Conservation (phyloP, 2,329 filamentous ascomycete genomes). For the Epichloe gansuensis region DNA sequence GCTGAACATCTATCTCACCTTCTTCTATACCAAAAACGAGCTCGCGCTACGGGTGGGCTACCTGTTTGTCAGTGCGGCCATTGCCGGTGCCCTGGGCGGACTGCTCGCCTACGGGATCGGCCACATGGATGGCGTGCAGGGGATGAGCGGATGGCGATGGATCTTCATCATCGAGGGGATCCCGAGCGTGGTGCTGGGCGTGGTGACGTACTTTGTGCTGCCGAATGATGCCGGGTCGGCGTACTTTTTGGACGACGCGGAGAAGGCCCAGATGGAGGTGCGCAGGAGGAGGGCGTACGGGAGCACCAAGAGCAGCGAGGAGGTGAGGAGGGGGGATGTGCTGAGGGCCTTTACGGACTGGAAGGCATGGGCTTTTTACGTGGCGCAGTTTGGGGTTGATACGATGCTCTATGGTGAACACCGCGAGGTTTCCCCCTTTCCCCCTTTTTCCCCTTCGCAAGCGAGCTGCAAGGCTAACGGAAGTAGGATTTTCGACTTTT, state of each 20-base stretch:
- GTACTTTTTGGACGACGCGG: conserved; percentile 42
- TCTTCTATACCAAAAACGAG: conserved; percentile 65
- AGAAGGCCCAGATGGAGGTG: conserved; percentile 51
- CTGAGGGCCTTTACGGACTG: conserved; percentile 56
- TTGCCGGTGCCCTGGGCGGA: conserved; percentile 60
- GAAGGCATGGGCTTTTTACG: conserved; percentile 60
- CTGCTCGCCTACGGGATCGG: conserved; percentile 63
- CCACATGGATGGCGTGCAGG: conserved; percentile 54
- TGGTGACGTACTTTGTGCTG: conserved; percentile 21
- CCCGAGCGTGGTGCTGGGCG: conserved; percentile 26
- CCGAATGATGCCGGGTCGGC: conserved; percentile 36
- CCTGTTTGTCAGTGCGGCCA: conserved; percentile 56
- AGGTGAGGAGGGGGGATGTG: conserved; percentile 47
- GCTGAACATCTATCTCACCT: conserved; percentile 54
- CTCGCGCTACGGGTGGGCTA: conserved; percentile 61
- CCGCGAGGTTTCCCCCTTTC: too few relatives aligned
- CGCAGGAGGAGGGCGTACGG: conserved; percentile 30
- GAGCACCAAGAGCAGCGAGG: conserved; percentile 30
- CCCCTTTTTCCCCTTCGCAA: background rate
- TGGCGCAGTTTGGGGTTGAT: conserved; percentile 59
- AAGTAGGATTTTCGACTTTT: conserved; percentile 57
- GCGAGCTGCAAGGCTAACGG: background rate
- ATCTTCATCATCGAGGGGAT: conserved; percentile 46
- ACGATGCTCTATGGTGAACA: conserved; percentile 55
- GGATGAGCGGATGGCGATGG: conserved; percentile 58